A percentile compares a stretch with the other conserved stretches of the same genome.
These are phyloP conservation scores for Tylopilus intermedius DNA, from an alignment of 768 basidiomycete species.

Conservation along the genomic window DNA sequence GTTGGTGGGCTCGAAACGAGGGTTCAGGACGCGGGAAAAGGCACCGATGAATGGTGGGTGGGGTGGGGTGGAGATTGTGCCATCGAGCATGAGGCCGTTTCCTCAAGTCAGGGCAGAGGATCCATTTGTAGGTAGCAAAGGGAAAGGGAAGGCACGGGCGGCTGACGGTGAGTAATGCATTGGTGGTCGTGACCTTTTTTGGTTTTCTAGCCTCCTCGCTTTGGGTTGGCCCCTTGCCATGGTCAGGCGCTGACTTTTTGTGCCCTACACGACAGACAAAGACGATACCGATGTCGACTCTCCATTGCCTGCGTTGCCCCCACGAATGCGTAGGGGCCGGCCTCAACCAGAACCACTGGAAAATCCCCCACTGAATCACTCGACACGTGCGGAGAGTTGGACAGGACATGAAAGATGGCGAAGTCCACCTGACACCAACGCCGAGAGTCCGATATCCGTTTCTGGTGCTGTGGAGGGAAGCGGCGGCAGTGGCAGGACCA, in stretches of 20 bases:
- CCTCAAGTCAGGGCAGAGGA: slow-evolving; percentile 11
- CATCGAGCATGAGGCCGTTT: slow-evolving; percentile 21
- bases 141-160: slow-evolving; percentile 17
- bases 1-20: slow-evolving; percentile 53
- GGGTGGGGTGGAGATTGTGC: slow-evolving; percentile 56
- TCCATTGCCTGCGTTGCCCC: slow-evolving; percentile 40
- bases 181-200: background rate
- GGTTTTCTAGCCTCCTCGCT: background rate
- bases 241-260: background rate
- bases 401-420: slow-evolving; percentile 20
- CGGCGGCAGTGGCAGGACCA: background rate
- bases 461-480: slow-evolving; percentile 6
- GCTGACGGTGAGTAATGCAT: slow-evolving; percentile 20
- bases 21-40: slow-evolving; percentile 58
- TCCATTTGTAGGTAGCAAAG: slow-evolving; percentile 6
- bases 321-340: slow-evolving; percentile 57
- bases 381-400: slow-evolving; percentile 4
- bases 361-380: background rate
- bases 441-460: slow-evolving; percentile 19
- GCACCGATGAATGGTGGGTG: slow-evolving; percentile 56
- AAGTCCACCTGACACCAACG: slow-evolving; percentile 15
- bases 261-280: background rate
- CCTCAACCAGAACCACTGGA: slow-evolving; percentile 17
- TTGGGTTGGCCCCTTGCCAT: background rate
- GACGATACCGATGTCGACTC: slow-evolving; percentile 15